These are phyloP conservation scores for Bombardia bombarda DNA, from an alignment of 495 filamentous ascomycete species.

Conservation along the genomic window DNA sequence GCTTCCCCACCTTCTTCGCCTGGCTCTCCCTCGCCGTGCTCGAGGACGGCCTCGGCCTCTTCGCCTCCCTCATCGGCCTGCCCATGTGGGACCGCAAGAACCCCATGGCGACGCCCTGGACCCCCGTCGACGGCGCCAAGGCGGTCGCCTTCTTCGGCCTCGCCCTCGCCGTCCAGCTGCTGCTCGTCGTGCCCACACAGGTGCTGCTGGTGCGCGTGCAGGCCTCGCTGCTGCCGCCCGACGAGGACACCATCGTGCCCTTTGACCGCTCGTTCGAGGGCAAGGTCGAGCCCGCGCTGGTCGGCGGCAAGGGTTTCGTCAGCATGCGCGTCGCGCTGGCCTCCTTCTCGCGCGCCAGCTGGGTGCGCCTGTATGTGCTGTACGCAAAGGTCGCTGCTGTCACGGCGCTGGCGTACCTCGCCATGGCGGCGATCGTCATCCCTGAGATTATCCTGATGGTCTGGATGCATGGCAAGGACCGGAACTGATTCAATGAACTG, in stretches of 20 bases:
- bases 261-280: constrained; percentile 45
- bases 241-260: constrained; percentile 40
- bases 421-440: constrained; percentile 35
- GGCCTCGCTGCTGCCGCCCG: constrained; percentile 41
- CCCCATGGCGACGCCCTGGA: constrained; percentile 25
- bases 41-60: constrained; percentile 14
- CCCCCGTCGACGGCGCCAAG: constrained; percentile 18
- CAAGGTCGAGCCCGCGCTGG: constrained; percentile 45
- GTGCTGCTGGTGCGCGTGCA: constrained; percentile 40
- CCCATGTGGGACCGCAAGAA: constrained; percentile 13
- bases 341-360: constrained; percentile 57
- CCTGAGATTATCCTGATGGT: constrained; percentile 5
- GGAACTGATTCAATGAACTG: background rate
- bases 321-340: constrained; percentile 64
- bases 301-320: constrained; percentile 61
- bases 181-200: constrained; percentile 33
- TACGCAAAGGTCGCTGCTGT: constrained; percentile 51
- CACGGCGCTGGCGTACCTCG: constrained; percentile 37
- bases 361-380: constrained; percentile 58
- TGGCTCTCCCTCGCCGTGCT: constrained; percentile 23
- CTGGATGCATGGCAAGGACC: background rate
- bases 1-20: constrained; percentile 26
- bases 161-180: constrained; percentile 21
- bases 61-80: constrained; percentile 24
- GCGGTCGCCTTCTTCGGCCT: no score